Base-by-base conservation (phyloP, 495 filamentous ascomycete species). In the Penicillium coprophilum region DNA sequence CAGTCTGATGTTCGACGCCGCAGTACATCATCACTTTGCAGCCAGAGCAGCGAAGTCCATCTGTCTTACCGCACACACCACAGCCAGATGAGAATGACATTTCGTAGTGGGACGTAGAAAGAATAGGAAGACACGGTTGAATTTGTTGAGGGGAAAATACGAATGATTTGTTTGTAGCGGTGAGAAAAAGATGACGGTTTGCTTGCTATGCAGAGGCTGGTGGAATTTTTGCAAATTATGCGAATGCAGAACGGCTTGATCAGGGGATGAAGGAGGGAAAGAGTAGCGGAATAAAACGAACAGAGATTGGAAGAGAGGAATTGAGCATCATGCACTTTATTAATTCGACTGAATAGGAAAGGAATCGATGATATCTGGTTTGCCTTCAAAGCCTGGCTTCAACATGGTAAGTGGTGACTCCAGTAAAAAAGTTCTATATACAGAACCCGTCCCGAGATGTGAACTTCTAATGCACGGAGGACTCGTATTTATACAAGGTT, bases 1-100 rank as follows among this genome's bases (percentile, higher is more conserved):
- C 39, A 24, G 46, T 44, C 57, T 82, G 78, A 59, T 82, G 79
- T 8, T 68, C 73, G 13, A 57, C 55, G 50, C 67, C 60, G 58
- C 82, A 83, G 60, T 85, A 85, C 17, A 55, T 47, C 27, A 74
- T 59, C 6, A 73, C 68, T 54, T 71, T 72, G 60, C 81, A 84
- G 34, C 58, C 68, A 24, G 61, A 48, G 57, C 79, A 83, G 17
- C 63, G 66, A 8, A 49, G 40, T 28, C 63, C 55, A 13, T 63
- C 58, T 23, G 17, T 46, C 7, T 54, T 61, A 15, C 59, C 61
- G 52, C 70, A 73, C 7, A 36, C 13, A 13, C 30, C 20, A 38
- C 48, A 50, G 8, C 48, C 48, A 0, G 48, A 39, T 9, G 48
- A 21, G 32, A n/a, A 9, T 17, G 11, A 1, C 19, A 32, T 49